Base-by-base conservation (phyloP, 306 rosid species). In the Ochetophila trinervis region DNA sequence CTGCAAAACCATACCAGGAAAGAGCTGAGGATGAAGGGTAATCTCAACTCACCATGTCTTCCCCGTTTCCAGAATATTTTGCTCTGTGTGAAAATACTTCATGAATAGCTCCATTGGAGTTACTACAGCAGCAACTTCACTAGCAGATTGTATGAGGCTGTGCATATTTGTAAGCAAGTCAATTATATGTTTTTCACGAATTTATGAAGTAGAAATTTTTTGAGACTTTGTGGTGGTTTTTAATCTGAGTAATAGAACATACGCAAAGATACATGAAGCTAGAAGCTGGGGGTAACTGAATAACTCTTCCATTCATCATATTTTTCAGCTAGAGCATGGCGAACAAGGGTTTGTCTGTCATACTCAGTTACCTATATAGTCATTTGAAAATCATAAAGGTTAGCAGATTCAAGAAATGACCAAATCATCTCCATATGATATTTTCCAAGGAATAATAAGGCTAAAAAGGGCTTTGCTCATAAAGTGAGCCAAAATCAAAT, bases 261-360 rank as follows among this genome's bases (percentile, higher is more conserved):
- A 73, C 68, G 68, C 67, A 6, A 73, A 73, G 35, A 73, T 66
- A 55, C 67, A 59, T 16, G 72, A 73, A 58, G 57, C 78, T 37
- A 73, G 63, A 15, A 66, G 56, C 20, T 66, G 72, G 0, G 78
- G 62, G 47, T 19, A 66, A 19, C 47, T 18, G 63, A 73, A 65
- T 27, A 24, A 52, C 11, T 53, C 68, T 66, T 73, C 78, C n/a
- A 73, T 12, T 73, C 78, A 22, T 66, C 78, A 19, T 66, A 73
- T 30, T 73, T 73, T 53, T 73, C 78, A 1, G 72, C 72, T 59
- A 73, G 37, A 57, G 67, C 77, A 24, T 73, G 77, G 66, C 77
- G 72, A 27, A 66, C 27, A 6, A 66, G 67, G 48, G 72, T 66
- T 8, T 73, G 72, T 34, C 27, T 42, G 51, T 73, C 78, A 54